Evolutionary conservation across 805 yeast genomes (phyloP).

Genomic region (Pichia californica): DNA sequence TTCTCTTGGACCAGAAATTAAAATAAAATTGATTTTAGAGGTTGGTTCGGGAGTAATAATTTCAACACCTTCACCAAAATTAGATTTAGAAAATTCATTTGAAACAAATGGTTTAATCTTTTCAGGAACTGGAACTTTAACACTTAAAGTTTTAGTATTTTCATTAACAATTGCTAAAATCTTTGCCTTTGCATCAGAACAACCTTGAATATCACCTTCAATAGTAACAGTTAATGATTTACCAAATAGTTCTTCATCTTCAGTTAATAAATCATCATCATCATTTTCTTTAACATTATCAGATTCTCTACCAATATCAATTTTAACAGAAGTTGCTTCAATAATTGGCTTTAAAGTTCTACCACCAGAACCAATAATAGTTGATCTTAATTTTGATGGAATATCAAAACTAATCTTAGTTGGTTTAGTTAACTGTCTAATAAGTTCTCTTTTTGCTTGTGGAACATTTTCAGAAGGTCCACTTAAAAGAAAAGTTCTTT

Average conservation of each 20-base stretch:
- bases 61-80: constrained; percentile 24
- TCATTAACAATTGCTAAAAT: constrained; percentile 71
- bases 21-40: constrained; percentile 38
- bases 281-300: constrained; percentile 14
- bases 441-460: constrained; percentile 67
- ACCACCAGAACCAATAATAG: constrained; percentile 86
- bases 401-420: constrained; percentile 52
- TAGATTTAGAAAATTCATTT: constrained; percentile 24
- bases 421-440: constrained; percentile 73
- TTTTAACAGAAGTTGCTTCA: constrained; percentile 56
- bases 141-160: constrained; percentile 54
- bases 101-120: constrained; percentile 40
- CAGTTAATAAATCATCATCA: constrained; percentile 13
- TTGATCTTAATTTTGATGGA: constrained; percentile 72
- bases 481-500: constrained; percentile 75
- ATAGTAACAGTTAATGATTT: constrained; percentile 55
- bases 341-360: constrained; percentile 72
- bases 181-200: constrained; percentile 60
- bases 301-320: constrained; percentile 51
- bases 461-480: constrained; percentile 65
- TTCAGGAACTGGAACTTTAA: constrained; percentile 42
- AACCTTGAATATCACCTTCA: constrained; percentile 83
- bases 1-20: constrained; percentile 67
- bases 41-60: constrained; percentile 23
- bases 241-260: constrained; percentile 55